Base-by-base conservation (phyloP, 257 asterid species). In the Solanum lycopersicoides region DNA sequence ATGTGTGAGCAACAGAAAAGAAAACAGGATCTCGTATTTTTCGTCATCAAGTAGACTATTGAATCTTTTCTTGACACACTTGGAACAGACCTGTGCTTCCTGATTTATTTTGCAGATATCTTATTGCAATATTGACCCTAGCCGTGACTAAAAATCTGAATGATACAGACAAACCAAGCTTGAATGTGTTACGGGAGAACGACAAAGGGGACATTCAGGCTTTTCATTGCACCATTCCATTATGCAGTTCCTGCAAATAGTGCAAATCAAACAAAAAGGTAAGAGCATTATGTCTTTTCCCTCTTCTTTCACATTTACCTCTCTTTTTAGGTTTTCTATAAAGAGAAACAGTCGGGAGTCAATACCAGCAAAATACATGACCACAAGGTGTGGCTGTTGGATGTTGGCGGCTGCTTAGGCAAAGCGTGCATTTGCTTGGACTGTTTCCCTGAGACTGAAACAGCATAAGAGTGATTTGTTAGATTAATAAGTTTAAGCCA, bases 151-250 rank as follows among this genome's bases (percentile, higher is more conserved):
- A 91, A 97, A 97, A 91, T 96, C 98, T 63, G 99, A 97, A 88
- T 97, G 99, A 87, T 94, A 96, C 56, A 97, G 88, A 86, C 99
- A 94, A 88, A 97, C 98, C 45, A 97, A 92, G 91, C 95, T 94
- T 0, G 99, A 93, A 91, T 97, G 99, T 72, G 98, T 93, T 59
- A 89, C 92, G 4, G 98, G 96, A 6, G 99, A 97, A 56, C 99
- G 99, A 83, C 99, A 96, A 34, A 97, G 95, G 11, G 99, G 99
- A 76, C 99, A 97, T 89, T 97, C 99, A 0, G 99, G 99, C 92
- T 97, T 97, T 79, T 97, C 99, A 34, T 97, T 97, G 84, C 99
- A 97, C 99, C 99, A 97, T 85, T 97, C 99, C 99, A 96, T 95
- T 42, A 97, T 93, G 93, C 99, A 96, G 92, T 92, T 97, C 99